Conservation (phyloP, 768 basidiomycete species). For the Leucosporidium scottii region DNA sequence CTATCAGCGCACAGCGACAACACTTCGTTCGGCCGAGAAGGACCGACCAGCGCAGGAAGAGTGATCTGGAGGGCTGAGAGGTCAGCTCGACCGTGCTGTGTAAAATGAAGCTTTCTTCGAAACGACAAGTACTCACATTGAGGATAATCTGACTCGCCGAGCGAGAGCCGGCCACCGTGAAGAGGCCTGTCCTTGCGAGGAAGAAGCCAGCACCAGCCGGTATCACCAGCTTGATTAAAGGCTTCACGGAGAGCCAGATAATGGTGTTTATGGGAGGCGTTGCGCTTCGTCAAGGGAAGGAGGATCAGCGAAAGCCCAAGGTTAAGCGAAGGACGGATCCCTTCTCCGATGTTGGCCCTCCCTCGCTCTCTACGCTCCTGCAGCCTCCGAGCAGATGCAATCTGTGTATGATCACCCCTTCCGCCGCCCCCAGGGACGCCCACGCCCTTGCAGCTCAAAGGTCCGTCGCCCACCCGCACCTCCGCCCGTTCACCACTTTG, state of each 20-base stretch:
- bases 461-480: too few relatives aligned
- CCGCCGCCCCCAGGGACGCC: too few relatives aligned
- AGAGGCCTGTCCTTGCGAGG: conserved; percentile 2
- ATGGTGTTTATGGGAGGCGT: background rate
- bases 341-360: too few relatives aligned
- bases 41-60: background rate
- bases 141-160: conserved; percentile 1
- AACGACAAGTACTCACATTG: background rate
- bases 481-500: too few relatives aligned
- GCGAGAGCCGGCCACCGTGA: conserved; percentile 4
- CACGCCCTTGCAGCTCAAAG: too few relatives aligned
- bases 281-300: too few relatives aligned
- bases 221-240: background rate
- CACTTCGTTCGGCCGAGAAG: too few relatives aligned
- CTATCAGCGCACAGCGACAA: background rate
- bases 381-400: too few relatives aligned
- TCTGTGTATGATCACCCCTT: too few relatives aligned
- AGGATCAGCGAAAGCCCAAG: background rate
- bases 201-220: conserved; percentile 13
- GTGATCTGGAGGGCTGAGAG: conserved; percentile 1
- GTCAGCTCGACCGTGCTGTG: background rate
- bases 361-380: too few relatives aligned
- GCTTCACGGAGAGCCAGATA: background rate
- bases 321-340: too few relatives aligned
- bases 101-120: too few relatives aligned